Percentiles rank a stretch among this genome's conserved stretches.
Conservation (phyloP, 2,329 filamentous ascomycete species). For the Bipolaris gigantea region DNA sequence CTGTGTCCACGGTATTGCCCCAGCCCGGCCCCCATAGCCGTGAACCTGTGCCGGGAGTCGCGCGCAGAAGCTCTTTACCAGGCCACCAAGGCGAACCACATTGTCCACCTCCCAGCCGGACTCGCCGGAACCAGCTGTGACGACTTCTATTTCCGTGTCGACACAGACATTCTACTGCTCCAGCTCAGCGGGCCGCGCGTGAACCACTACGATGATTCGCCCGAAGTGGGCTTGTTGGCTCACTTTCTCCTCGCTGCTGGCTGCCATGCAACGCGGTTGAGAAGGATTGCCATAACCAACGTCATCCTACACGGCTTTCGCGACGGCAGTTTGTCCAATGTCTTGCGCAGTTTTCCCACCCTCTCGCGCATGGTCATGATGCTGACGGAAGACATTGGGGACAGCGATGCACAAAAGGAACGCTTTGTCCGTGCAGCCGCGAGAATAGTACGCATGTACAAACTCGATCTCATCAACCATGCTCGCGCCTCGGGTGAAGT, state of each 20-base stretch:
- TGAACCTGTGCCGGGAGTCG: slow-evolving; percentile 25
- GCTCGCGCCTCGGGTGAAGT: not conserved
- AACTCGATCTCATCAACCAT: slow-evolving; percentile 9
- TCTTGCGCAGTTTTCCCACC: slow-evolving; percentile 21
- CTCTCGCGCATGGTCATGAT: slow-evolving; percentile 25
- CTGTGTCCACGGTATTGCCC: slow-evolving; percentile 29
- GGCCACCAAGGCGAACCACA: slow-evolving; percentile 16
- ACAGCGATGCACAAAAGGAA: slow-evolving; percentile 9
- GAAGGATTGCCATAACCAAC: slow-evolving; percentile 19
- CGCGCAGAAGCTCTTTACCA: slow-evolving; percentile 24
- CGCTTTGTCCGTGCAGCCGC: slow-evolving; percentile 20
- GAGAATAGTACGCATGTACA: slow-evolving; percentile 25
- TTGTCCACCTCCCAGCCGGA: slow-evolving; percentile 13
- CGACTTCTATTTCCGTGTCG: slow-evolving; percentile 25
- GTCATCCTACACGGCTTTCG: slow-evolving; percentile 16
- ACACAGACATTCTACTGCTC: slow-evolving; percentile 24
- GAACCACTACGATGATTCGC: slow-evolving; percentile 26
- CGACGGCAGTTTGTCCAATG: slow-evolving; percentile 25
- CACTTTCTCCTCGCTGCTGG: slow-evolving; percentile 20
- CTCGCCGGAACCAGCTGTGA: not conserved
- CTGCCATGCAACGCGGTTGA: slow-evolving; percentile 12
- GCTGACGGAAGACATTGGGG: slow-evolving; percentile 11
- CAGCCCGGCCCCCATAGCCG: slow-evolving; percentile 17
- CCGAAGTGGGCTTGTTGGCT: slow-evolving; percentile 21
- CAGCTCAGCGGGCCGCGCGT: slow-evolving; percentile 13